Base-by-base conservation (phyloP, 306 rosid species). In the Dalbergia cochinchinensis region DNA sequence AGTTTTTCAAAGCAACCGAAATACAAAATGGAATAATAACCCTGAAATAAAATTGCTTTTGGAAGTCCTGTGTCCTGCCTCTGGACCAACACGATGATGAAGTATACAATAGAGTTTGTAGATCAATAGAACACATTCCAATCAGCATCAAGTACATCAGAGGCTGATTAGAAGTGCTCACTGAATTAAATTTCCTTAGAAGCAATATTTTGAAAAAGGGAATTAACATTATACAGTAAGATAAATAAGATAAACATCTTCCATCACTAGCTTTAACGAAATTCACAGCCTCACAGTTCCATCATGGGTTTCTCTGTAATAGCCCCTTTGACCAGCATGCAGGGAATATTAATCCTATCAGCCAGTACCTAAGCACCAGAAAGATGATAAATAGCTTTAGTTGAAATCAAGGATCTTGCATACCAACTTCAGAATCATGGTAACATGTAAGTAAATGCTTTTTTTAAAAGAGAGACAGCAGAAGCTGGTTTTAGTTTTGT, bases 301-400 rank as follows among this genome's bases (percentile, higher is more conserved):
- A 71, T 93, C 99, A 75, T 96, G 98, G 47, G 97, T 88, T 82
- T 98, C 99, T 71, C 97, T 96, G 92, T 96, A 96, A 88, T 90
- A 91, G 91, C 98, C 93, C 86, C 98, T 90, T 96, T 96, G 69
- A 93, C 96, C 84, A 93, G 93, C 92, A 86, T 93, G 78, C 99
- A 93, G 58, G 98, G 99, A 89, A 96, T 88, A 82, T 89, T 91
- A 62, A 96, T 91, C 86, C 86, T 88, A 85, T 96, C 99, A 78
- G 98, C 97, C 31, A 93, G 96, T 71, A 96, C 96, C 98, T 96
- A 89, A 83, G 85, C 82, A 80, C 80, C 86, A 82, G 80, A 79
- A 74, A 26, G 31, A 67, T 70, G 41, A 83, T 77, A 82, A 70
- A 26, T 26, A 26, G 1, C 31, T 26, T 26, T 71, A 82, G 70